Conservation (phyloP, 1,139 yeast genomes). For the Debaryomyces fabryi region DNA sequence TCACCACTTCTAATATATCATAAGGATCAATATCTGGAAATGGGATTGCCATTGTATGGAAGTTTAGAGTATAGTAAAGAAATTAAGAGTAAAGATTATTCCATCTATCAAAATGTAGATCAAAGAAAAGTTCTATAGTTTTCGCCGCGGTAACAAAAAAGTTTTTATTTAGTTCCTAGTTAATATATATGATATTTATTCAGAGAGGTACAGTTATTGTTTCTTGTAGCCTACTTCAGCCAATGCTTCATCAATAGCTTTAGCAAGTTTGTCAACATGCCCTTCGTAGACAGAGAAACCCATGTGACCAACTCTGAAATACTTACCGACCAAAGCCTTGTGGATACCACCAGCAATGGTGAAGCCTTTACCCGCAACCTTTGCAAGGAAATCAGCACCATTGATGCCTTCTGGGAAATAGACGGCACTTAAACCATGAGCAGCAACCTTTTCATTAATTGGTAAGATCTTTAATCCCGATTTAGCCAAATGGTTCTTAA, state of each 20-base stretch:
- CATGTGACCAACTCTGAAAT: slow-evolving; percentile 96
- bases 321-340: slow-evolving; percentile 75
- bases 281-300: slow-evolving; percentile 58
- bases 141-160: slow-evolving; percentile 1
- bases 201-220: neutral
- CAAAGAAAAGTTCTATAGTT: neutral
- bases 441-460: slow-evolving; percentile 60
- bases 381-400: slow-evolving; percentile 61
- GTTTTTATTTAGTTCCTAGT: neutral
- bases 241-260: slow-evolving; percentile 41
- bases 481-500: slow-evolving; percentile 59
- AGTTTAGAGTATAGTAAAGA: neutral
- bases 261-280: slow-evolving; percentile 40
- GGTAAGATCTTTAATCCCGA: slow-evolving; percentile 76
- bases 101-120: neutral
- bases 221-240: slow-evolving; percentile 29
- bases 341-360: slow-evolving; percentile 92
- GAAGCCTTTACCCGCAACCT: slow-evolving; percentile 67
- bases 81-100: neutral
- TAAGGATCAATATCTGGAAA: slow-evolving; percentile 70
- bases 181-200: neutral
- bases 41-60: slow-evolving; percentile 36
- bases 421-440: slow-evolving; percentile 86
- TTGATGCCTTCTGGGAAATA: slow-evolving; percentile 79
- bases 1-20: slow-evolving; percentile 50